A percentile compares a stretch with the other conserved stretches of the same genome.
Evolutionary conservation across 192 early-diverging fungal genomes (phyloP).

Genomic region (Podila minutissima): DNA sequence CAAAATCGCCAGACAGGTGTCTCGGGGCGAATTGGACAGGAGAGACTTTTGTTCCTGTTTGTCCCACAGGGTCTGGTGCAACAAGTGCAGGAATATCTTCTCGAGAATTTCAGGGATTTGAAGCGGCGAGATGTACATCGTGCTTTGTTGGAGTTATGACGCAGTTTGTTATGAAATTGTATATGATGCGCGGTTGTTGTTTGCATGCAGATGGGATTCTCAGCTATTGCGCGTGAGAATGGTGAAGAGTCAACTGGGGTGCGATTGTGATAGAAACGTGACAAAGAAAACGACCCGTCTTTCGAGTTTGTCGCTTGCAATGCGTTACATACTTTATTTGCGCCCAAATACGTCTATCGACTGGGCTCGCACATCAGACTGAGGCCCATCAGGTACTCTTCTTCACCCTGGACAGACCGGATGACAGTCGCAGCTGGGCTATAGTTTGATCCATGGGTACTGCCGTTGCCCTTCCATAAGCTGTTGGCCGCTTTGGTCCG

Average conservation of each 20-base stretch:
- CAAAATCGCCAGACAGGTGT: slow-evolving; percentile 10
- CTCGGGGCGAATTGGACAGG: not conserved
- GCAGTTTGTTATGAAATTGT: no score
- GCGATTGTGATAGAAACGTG: no score
- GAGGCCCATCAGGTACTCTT: slow-evolving; percentile 44
- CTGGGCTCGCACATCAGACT: slow-evolving; percentile 36
- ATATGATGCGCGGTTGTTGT: no score
- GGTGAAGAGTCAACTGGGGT: no score
- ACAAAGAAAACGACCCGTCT: no score
- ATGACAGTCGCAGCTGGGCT: slow-evolving; percentile 24
- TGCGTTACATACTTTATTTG: no score
- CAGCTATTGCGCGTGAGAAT: no score
- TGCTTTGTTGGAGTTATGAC: no score
- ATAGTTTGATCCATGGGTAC: slow-evolving; percentile 4
- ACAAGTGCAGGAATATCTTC: slow-evolving; percentile 5
- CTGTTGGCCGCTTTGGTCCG: slow-evolving; percentile 5
- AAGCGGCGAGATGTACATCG: not conserved
- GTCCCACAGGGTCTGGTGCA: slow-evolving; percentile 6
- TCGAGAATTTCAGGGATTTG: slow-evolving; percentile 35
- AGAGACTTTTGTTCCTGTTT: not conserved
- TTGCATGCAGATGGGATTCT: no score
- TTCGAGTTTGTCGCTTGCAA: no score
- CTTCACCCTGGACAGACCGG: slow-evolving; percentile 38
- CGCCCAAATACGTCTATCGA: not conserved
- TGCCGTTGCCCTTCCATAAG: slow-evolving; percentile 20